phyloP scores from a whole-genome alignment of 2,329 filamentous ascomycete species.

The Neofusicoccum cordaticola region DNA sequence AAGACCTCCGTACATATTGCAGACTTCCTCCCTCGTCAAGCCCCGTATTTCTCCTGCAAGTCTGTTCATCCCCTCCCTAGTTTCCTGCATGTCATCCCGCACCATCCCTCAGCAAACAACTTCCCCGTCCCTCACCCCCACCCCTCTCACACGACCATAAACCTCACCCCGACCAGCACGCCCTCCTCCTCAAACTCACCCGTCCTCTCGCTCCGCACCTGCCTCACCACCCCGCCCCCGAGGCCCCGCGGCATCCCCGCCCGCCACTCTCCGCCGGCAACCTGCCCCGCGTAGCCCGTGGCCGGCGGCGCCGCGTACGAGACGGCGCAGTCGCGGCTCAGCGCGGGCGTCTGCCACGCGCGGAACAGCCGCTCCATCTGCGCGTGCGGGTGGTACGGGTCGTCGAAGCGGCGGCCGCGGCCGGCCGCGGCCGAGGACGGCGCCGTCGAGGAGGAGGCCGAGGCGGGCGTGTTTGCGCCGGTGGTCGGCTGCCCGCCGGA shows the following conservation, averaged over 20 bases:
- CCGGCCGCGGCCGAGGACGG: no score
- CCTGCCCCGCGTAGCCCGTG: constrained; percentile 2
- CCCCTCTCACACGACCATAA: constrained; percentile 30
- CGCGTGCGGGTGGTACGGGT: constrained; percentile 16
- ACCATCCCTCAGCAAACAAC: background rate
- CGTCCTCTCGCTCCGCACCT: constrained; percentile 37
- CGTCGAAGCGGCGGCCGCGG: constrained; percentile 14
- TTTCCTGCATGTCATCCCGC: background rate
- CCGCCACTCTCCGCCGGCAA: constrained; percentile 19
- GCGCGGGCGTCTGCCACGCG: constrained; percentile 24
- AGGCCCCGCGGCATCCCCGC: constrained; percentile 18
- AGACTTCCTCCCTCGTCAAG: background rate
- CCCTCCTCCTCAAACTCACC: constrained; percentile 42
- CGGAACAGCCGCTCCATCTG: background rate
- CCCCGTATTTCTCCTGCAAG: background rate
- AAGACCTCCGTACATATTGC: background rate
- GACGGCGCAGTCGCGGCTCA: constrained; percentile 35
- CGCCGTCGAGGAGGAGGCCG: background rate
- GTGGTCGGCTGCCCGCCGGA: background rate
- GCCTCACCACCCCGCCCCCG: constrained; percentile 31
- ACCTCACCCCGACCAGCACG: constrained; percentile 42
- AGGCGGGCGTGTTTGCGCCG: background rate
- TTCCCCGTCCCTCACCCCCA: background rate
- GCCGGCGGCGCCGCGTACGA: constrained; percentile 28
- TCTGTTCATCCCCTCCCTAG: background rate